These are phyloP conservation scores for Phytomonas sp. DNA, from an alignment of 208 protist species.

Conservation along the genomic window DNA sequence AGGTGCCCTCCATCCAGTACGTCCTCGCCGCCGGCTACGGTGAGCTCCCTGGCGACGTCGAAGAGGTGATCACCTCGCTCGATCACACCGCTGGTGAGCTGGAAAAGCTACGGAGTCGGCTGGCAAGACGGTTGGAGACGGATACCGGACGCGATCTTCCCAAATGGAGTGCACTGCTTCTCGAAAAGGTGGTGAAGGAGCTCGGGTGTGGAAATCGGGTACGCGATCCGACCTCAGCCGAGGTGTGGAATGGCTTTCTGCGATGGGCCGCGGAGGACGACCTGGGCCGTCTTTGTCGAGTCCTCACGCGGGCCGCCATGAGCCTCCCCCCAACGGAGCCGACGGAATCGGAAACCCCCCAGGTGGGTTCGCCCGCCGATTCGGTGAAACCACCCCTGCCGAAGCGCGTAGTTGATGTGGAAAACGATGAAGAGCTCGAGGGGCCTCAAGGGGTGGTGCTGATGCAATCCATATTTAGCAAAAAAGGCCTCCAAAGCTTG, in stretches of 20 bases:
- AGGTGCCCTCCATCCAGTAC: slow-evolving; percentile 37
- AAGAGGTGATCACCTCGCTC: slow-evolving; percentile 32
- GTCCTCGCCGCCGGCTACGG: slow-evolving; percentile 48
- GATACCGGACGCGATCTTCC: slow-evolving; percentile 44
- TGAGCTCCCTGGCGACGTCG: slow-evolving; percentile 46
- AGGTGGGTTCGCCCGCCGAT: neutral
- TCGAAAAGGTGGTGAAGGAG: slow-evolving; percentile 36
- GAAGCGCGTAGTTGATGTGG: neutral
- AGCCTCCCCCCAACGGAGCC: slow-evolving; percentile 27
- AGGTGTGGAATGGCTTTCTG: neutral
- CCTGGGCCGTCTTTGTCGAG: slow-evolving; percentile 20
- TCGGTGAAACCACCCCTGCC: neutral
- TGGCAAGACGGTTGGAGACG: slow-evolving; percentile 45
- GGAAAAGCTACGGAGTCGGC: slow-evolving; percentile 55
- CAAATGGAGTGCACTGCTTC: slow-evolving; percentile 36
- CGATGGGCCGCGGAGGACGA: neutral
- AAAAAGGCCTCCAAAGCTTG: slow-evolving; percentile 53
- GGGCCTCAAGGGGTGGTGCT: slow-evolving; percentile 25
- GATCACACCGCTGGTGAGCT: slow-evolving; percentile 27
- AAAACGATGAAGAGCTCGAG: neutral
- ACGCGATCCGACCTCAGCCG: neutral
- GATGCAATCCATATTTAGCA: slow-evolving; percentile 46
- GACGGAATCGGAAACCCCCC: neutral
- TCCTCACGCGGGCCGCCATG: slow-evolving; percentile 35
- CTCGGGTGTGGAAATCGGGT: slow-evolving; percentile 15